phyloP scores from a whole-genome alignment of 768 basidiomycete species.

The Pleurotus citrinopileatus region DNA sequence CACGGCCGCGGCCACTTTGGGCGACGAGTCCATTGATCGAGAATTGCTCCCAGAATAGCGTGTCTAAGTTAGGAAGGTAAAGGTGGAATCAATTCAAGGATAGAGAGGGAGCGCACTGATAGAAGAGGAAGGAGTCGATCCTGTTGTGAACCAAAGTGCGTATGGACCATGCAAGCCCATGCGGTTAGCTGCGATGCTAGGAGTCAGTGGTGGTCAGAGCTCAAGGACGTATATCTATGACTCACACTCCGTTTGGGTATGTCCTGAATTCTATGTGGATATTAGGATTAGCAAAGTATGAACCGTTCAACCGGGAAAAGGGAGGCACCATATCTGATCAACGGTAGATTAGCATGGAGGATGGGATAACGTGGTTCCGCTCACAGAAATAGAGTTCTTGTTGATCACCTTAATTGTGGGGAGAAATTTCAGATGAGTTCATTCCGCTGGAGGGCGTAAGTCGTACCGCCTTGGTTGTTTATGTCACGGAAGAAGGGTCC shows the following conservation, averaged over 20 bases:
- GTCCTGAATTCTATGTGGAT: conserved; percentile 39
- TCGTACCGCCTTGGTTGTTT: conserved; percentile 30
- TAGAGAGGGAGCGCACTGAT: conserved; percentile 24
- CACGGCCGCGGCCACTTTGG: conserved; percentile 22
- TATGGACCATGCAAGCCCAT: conserved; percentile 35
- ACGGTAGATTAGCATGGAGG: conserved; percentile 2
- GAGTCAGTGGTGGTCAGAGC: neutral
- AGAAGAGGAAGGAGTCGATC: conserved; percentile 25
- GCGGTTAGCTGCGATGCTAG: conserved; percentile 20
- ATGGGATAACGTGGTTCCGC: conserved; percentile 11
- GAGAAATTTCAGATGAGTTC: neutral
- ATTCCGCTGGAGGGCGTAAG: neutral
- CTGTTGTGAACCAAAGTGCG: conserved; percentile 37
- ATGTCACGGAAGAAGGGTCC: conserved; percentile 35
- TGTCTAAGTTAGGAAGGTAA: too few species aligned
- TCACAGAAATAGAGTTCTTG: conserved; percentile 35
- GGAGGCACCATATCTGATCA: conserved; percentile 18
- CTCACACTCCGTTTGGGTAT: conserved; percentile 32
- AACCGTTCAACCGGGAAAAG: neutral
- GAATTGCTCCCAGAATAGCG: conserved; percentile 28
- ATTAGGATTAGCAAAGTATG: neutral
- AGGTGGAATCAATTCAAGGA: too few species aligned
- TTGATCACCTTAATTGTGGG: conserved; percentile 19
- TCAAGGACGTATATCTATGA: neutral
- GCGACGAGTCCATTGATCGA: conserved; percentile 21